Evolutionary conservation across 2,329 filamentous ascomycete genomes (phyloP), one percentile per base, ranked within the genome.

Genomic region (Talaromyces sp.): DNA sequence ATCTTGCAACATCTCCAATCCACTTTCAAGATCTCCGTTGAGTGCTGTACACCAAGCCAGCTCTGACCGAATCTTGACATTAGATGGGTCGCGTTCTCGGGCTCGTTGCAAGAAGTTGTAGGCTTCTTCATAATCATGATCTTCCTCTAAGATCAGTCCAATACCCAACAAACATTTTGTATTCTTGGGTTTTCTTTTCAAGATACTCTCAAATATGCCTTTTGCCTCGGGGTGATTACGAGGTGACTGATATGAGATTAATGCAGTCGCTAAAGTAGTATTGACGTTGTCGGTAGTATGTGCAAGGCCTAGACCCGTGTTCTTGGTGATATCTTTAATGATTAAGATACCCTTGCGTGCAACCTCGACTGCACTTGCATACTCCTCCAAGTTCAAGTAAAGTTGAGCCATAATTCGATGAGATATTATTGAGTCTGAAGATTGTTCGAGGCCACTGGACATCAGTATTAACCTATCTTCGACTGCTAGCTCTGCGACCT

Each of bases 11-110:
- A 92, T 90, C 1, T 84, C 77, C 50, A 89, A 84, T 10, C 91
- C 92, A 22, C 79, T 79, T 61, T 84, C 78, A 74, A 92, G 89
- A 71, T 97, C 88, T 11, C 92, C 92, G 71, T 88, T 90, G 14
- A 96, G 84, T 10, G 93, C 91, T 73, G 90, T 92, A 68, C 95
- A 93, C 95, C 95, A 99, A 1, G 93, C 94, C 19, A 92, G 87
- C 77, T 99, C 96, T 16, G 90, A 90, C 63, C 87, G 89, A 50
- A 99, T 89, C 35, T 89, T 89, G 22, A 93, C 82, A 70, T 97
- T 97, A 11, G 82, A 81, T 2, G 84, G 81, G 72, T 97, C 92
- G 27, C 90, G 86, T 68, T 88, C 76, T 31, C 96, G 76, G 1
- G 95, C 95, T 68, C 91, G 86, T 45, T 85, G 85, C 13, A 99